These are phyloP conservation scores for Apiospora saccharicola DNA, from an alignment of 2,329 filamentous ascomycete genomes.

Conservation along the genomic window DNA sequence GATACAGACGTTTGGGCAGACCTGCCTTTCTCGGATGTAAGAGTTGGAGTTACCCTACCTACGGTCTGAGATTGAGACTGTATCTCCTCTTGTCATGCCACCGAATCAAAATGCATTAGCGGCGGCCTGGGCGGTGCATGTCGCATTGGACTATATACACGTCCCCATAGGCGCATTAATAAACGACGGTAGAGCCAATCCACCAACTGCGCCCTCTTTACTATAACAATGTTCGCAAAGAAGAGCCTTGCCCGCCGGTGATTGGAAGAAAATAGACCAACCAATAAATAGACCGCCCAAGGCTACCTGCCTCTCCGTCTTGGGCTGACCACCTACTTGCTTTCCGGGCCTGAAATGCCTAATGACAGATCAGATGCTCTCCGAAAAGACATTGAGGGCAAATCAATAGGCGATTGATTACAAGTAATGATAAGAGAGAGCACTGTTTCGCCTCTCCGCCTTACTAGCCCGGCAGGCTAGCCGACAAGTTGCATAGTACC, in stretches of 20 bases:
- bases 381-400: neutral
- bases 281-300: slow-evolving; percentile 1
- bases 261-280: neutral
- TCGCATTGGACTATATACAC: slow-evolving; percentile 18
- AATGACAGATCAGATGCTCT: slow-evolving; percentile 9
- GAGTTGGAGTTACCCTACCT: slow-evolving; percentile 5
- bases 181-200: neutral
- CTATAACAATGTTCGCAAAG: neutral
- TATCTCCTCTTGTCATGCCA: slow-evolving; percentile 15
- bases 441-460: neutral
- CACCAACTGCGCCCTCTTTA: neutral
- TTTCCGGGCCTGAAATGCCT: slow-evolving; percentile 5
- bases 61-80: neutral
- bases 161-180: slow-evolving; percentile 16
- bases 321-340: slow-evolving; percentile 5
- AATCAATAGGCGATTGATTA: neutral
- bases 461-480: slow-evolving; percentile 15
- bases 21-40: slow-evolving; percentile 16
- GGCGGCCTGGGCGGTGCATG: slow-evolving; percentile 12
- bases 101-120: slow-evolving; percentile 17
- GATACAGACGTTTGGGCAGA: slow-evolving; percentile 10
- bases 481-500: neutral
- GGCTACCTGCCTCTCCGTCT: neutral
- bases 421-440: neutral
- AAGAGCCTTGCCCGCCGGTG: neutral